Percentiles rank a stretch among this genome's conserved stretches.
phyloP scores from a whole-genome alignment of 2,329 filamentous ascomycete genomes.

The Colletotrichum caudatum region DNA sequence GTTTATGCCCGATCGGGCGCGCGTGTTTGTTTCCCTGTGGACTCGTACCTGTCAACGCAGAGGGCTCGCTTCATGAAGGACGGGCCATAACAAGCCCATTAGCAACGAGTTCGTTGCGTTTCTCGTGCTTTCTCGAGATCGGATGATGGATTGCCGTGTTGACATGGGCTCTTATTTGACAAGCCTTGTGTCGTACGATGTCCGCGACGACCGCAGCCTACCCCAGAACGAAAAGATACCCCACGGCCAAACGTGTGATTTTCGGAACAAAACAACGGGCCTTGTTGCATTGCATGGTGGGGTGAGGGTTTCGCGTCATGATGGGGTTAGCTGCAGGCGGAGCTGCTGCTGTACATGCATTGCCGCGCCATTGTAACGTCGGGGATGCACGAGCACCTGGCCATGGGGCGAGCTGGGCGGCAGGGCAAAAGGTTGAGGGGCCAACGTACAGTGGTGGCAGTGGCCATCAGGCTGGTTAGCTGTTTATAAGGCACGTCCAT shows the following conservation, averaged over 20 bases:
- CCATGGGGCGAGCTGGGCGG: not conserved
- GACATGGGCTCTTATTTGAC: not conserved
- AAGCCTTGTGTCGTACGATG: too few relatives aligned
- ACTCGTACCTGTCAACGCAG: not conserved
- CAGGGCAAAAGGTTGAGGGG: constrained; percentile 4
- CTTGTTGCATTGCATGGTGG: not conserved
- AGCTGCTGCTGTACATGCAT: constrained; percentile 3
- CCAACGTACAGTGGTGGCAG: not conserved
- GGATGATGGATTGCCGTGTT: not conserved
- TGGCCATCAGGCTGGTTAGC: too few relatives aligned
- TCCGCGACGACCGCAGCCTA: not conserved
- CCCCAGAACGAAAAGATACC: not conserved
- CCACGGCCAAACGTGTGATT: not conserved
- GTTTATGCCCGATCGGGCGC: not conserved
- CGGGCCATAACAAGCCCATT: not conserved
- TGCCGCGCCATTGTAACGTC: not conserved
- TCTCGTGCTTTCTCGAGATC: not conserved
- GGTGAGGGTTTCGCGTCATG: not conserved
- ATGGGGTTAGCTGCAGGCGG: not conserved
- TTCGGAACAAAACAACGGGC: too few relatives aligned
- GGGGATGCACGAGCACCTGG: not conserved
- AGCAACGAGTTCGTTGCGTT: not conserved
- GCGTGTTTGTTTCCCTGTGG: not conserved
- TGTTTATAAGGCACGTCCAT: too few relatives aligned
- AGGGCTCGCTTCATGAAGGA: not conserved